Evolutionary conservation across 345 rosid genomes (phyloP).

Genomic region (Psidium friedrichsthalianum): DNA sequence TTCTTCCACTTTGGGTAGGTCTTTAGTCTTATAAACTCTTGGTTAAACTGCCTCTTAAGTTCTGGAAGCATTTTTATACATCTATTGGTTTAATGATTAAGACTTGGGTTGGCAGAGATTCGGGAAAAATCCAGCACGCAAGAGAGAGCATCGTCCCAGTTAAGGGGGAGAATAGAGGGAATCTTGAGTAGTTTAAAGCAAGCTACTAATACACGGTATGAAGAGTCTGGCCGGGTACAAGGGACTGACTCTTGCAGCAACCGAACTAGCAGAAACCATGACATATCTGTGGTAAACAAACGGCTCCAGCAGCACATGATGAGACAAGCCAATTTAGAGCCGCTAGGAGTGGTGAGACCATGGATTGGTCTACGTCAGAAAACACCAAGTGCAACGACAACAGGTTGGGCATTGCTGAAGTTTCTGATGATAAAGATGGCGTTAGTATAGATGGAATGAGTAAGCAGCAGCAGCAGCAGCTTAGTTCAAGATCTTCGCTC

Average conservation of each 20-base stretch:
- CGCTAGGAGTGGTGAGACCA: not conserved
- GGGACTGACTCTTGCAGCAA: not conserved
- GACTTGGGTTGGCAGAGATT: constrained; percentile 19
- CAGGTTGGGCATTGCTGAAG: not conserved
- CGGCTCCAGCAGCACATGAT: constrained; percentile 1
- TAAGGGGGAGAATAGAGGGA: constrained; percentile 33
- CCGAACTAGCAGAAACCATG: constrained; percentile 12
- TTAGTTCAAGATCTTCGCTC: constrained; percentile 15
- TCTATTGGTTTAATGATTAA: not conserved
- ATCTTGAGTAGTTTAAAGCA: constrained; percentile 32
- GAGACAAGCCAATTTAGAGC: constrained; percentile 1
- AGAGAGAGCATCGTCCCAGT: constrained; percentile 4
- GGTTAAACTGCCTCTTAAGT: not conserved
- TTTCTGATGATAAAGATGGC: not conserved
- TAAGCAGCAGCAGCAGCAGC: constrained; percentile 4
- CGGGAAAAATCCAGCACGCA: constrained; percentile 6
- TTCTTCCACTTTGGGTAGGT: constrained; percentile 25
- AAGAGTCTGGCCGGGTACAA: not conserved
- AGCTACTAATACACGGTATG: constrained; percentile 12
- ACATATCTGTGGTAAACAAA: constrained; percentile 12
- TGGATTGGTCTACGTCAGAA: not conserved
- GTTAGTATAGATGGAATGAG: not conserved
- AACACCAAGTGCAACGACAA: not conserved
- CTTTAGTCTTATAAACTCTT: not conserved
- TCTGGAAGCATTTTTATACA: not conserved